Conservation (phyloP, 106 monocot species). For the Dioscorea alata region DNA sequence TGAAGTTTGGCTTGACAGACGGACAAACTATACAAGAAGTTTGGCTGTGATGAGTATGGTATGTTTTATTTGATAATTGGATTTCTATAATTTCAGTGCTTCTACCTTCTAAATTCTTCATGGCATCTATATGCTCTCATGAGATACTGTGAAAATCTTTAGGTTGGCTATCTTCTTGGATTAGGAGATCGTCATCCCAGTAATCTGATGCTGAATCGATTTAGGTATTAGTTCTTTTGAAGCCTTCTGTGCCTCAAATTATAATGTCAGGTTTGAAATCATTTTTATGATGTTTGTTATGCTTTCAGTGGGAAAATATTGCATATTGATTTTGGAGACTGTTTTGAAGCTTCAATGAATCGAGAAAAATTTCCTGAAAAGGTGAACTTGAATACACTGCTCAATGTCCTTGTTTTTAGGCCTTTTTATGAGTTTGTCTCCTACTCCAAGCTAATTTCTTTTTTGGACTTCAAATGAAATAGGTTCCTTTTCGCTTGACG, state of each 20-base stretch:
- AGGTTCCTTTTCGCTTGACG: slow-evolving; percentile 99
- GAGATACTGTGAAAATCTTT: slow-evolving; percentile 11
- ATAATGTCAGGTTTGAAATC: neutral
- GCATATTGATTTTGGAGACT: slow-evolving; percentile 99
- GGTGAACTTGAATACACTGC: slow-evolving; percentile 15
- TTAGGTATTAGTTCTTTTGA: slow-evolving; percentile 35
- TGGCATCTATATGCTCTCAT: too few relatives aligned
- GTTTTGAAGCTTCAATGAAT: slow-evolving; percentile 99
- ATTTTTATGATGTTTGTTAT: neutral
- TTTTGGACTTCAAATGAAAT: neutral
- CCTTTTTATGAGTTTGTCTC: too few relatives aligned
- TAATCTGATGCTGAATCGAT: slow-evolving; percentile 95
- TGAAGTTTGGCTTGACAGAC: slow-evolving; percentile 95
- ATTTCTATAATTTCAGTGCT: neutral
- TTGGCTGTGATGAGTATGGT: slow-evolving; percentile 99
- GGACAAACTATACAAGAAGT: slow-evolving; percentile 98
- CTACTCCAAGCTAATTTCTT: too few relatives aligned
- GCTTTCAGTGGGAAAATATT: slow-evolving; percentile 90
- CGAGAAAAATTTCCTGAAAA: slow-evolving; percentile 98
- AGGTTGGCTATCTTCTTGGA: slow-evolving; percentile 99
- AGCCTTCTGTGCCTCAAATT: neutral
- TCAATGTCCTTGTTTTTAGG: too few relatives aligned
- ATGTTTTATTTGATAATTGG: slow-evolving; percentile 3
- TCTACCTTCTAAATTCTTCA: too few relatives aligned
- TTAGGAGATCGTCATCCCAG: slow-evolving; percentile 98